These are phyloP conservation scores for Sinapis alba DNA, from an alignment of 441 rosid species.

Conservation along the genomic window DNA sequence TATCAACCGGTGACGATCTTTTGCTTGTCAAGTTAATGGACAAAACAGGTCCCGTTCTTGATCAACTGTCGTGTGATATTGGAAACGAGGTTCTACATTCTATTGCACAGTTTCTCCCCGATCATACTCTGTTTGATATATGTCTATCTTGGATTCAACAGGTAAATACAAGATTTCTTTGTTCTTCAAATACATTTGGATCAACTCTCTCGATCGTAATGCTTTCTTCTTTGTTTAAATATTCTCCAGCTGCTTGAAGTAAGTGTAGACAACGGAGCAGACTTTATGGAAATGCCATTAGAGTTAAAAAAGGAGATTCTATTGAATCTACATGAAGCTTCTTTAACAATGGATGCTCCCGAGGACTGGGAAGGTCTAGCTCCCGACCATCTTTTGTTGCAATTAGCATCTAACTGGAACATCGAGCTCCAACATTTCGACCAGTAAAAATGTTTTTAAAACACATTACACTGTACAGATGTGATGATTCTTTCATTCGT, in stretches of 20 bases:
- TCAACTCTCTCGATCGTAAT: neutral
- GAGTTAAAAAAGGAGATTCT: conserved; percentile 84
- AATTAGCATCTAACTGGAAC: conserved; percentile 86
- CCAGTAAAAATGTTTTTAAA: conserved; percentile 31
- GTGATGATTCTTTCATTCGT: conserved; percentile 15
- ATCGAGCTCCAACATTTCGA: conserved; percentile 79
- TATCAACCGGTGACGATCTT: conserved; percentile 76
- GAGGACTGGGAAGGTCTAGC: conserved; percentile 92
- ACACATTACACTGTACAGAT: conserved; percentile 33
- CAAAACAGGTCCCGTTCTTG: conserved; percentile 80
- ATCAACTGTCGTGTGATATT: conserved; percentile 79
- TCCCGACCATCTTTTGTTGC: conserved; percentile 75
- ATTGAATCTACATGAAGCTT: conserved; percentile 77
- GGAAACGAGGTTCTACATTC: conserved; percentile 72
- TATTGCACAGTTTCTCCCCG: conserved; percentile 70
- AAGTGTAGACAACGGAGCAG: conserved; percentile 71
- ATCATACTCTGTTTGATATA: conserved; percentile 74
- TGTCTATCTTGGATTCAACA: conserved; percentile 94
- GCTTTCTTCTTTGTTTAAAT: conserved; percentile 4
- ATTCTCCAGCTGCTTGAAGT: conserved; percentile 71
- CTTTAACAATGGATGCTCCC: conserved; percentile 61
- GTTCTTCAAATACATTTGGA: neutral
- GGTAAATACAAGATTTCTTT: conserved; percentile 48
- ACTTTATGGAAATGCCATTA: conserved; percentile 63
- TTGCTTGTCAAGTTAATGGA: conserved; percentile 96